phyloP scores from a whole-genome alignment of 352 stramenopile genomes.

The Hyaloperonospora arabidopsidis region DNA sequence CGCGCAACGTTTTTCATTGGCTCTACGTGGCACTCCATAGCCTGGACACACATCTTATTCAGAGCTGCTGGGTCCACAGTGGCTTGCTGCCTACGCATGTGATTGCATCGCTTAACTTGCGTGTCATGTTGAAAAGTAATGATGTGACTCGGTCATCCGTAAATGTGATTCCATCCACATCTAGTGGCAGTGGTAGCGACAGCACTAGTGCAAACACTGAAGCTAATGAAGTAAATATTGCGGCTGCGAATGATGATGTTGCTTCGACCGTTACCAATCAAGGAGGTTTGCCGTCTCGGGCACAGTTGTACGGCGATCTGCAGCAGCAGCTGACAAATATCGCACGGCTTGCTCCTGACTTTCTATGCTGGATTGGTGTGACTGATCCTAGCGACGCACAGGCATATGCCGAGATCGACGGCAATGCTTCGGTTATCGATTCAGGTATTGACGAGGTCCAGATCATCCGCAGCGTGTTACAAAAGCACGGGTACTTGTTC shows the following conservation, averaged over 20 bases:
- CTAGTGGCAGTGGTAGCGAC: slow-evolving; percentile 11
- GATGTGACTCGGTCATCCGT: slow-evolving; percentile 3
- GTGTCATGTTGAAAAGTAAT: slow-evolving; percentile 34
- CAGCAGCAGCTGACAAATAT: slow-evolving; percentile 57
- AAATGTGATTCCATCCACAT: slow-evolving; percentile 8
- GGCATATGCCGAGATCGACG: slow-evolving; percentile 63
- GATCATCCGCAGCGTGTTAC: slow-evolving; percentile 74
- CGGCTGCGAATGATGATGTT: slow-evolving; percentile 1
- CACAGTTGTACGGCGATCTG: slow-evolving; percentile 47
- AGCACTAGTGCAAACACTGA: slow-evolving; percentile 10
- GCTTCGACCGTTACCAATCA: slow-evolving; percentile 7
- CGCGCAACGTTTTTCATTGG: slow-evolving; percentile 82
- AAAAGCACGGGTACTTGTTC: slow-evolving; percentile 71
- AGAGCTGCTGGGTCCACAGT: slow-evolving; percentile 67
- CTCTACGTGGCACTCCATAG: slow-evolving; percentile 68
- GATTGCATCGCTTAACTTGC: slow-evolving; percentile 62
- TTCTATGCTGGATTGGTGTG: slow-evolving; percentile 67
- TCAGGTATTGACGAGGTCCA: slow-evolving; percentile 73
- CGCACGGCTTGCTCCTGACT: slow-evolving; percentile 50
- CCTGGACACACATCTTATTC: slow-evolving; percentile 58
- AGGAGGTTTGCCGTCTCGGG: slow-evolving; percentile 29
- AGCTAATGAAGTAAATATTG: slow-evolving; percentile 8
- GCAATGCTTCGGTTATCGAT: slow-evolving; percentile 68
- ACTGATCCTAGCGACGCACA: slow-evolving; percentile 46
- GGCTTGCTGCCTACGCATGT: slow-evolving; percentile 58